A percentile compares a stretch with the other conserved stretches of the same genome.
These are phyloP conservation scores for Tulasnella sp. DNA, from an alignment of 768 basidiomycete genomes.

Conservation along the genomic window DNA sequence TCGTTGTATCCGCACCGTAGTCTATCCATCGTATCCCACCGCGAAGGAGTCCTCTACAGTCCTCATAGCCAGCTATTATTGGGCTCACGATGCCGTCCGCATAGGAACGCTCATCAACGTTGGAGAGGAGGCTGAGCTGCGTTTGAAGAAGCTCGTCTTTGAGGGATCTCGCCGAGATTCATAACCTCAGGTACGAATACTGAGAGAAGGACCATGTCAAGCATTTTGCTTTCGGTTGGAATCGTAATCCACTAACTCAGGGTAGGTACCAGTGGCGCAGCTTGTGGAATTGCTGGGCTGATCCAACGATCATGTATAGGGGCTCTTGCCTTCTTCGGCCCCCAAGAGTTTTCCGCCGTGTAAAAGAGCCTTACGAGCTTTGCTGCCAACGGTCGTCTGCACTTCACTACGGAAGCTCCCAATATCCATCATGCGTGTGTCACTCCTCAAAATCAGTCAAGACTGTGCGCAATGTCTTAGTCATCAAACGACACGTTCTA, in stretches of 20 bases:
- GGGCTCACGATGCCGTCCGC: conserved; percentile 32
- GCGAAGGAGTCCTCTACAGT: conserved; percentile 26
- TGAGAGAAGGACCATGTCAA: conserved; percentile 19
- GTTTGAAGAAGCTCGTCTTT: conserved; percentile 25
- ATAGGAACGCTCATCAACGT: conserved; percentile 28
- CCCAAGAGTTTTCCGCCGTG: conserved; percentile 30
- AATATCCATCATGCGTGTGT: conserved; percentile 30
- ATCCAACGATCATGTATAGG: conserved; percentile 22
- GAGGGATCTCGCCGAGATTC: conserved; percentile 26
- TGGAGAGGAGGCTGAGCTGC: neutral
- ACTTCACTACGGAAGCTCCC: conserved; percentile 32
- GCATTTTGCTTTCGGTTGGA: conserved; percentile 29
- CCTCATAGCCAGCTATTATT: conserved; percentile 34
- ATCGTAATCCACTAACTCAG: conserved; percentile 25
- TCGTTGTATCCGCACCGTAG: conserved; percentile 32
- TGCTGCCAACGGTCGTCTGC: conserved; percentile 26
- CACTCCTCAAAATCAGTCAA: no score
- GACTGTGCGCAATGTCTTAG: no score
- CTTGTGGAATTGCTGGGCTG: neutral
- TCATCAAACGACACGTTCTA: neutral
- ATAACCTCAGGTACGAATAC: conserved; percentile 20
- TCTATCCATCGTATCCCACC: no score
- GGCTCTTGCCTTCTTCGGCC: conserved; percentile 33
- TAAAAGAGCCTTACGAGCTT: conserved; percentile 28
- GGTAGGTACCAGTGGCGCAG: conserved; percentile 22